phyloP scores from a whole-genome alignment of 1,284 basidiomycete species.

The Coriolopsis trogii region DNA sequence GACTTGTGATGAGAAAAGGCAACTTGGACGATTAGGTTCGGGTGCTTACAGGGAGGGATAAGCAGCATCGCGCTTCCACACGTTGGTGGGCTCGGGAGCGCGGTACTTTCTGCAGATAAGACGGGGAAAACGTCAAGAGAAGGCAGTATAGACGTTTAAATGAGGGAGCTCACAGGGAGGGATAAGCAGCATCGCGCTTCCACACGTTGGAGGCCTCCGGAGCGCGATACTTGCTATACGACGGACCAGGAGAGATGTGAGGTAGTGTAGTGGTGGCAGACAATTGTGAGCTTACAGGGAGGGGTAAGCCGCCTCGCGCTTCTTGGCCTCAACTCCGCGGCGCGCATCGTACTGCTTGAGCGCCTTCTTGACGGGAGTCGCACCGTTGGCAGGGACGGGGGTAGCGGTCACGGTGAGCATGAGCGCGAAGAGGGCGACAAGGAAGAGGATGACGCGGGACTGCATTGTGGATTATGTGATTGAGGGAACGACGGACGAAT shows the following conservation, averaged over 20 bases:
- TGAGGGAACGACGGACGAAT: neutral
- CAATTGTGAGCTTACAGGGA: conserved; percentile 20
- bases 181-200: no score
- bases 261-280: no score
- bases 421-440: conserved; percentile 23
- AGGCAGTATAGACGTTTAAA: neutral
- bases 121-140: neutral
- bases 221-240: neutral
- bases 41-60: conserved; percentile 27
- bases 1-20: no score
- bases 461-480: conserved; percentile 15
- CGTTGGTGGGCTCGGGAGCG: neutral
- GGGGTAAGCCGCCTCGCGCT: conserved; percentile 15
- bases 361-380: conserved; percentile 18
- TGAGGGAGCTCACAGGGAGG: no score
- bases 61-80: neutral
- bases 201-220: neutral
- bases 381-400: conserved; percentile 20
- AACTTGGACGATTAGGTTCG: no score
- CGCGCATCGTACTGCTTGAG: conserved; percentile 40
- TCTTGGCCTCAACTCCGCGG: conserved; percentile 30
- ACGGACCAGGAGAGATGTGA: no score
- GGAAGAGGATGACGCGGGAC: conserved; percentile 24
- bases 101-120: neutral
- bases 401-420: conserved; percentile 18